Percentiles rank a stretch among this genome's conserved stretches.
phyloP scores from a whole-genome alignment of 805 yeast genomes.

The Candida vaughaniae region DNA sequence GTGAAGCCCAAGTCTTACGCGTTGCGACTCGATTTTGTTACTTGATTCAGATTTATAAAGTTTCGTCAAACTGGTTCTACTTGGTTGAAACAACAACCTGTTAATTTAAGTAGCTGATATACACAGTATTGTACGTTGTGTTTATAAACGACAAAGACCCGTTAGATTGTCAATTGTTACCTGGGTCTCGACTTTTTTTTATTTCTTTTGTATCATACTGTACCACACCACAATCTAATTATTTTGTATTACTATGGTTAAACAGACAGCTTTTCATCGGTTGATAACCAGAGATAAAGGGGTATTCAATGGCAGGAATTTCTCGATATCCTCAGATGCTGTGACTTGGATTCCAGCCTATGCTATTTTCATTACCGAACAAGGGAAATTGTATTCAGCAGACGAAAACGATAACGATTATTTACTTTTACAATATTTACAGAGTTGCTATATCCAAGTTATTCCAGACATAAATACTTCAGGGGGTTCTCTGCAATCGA shows the following conservation, averaged over 20 bases:
- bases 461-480: slow-evolving; percentile 22
- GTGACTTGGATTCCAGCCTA: slow-evolving; percentile 33
- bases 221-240: neutral
- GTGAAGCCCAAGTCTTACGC: no score
- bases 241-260: slow-evolving; percentile 15
- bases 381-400: slow-evolving; percentile 33
- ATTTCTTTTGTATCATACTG: no score
- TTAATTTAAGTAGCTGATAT: no score
- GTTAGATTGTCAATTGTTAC: no score
- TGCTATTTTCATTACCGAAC: slow-evolving; percentile 27
- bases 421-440: slow-evolving; percentile 33
- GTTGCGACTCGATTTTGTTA: no score
- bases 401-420: slow-evolving; percentile 30
- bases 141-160: no score
- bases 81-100: no score
- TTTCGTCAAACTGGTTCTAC: no score
- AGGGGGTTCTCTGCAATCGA: slow-evolving; percentile 2
- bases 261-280: slow-evolving; percentile 27
- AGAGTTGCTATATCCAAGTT: slow-evolving; percentile 40
- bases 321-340: slow-evolving; percentile 37
- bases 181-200: no score
- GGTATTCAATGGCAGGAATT: slow-evolving; percentile 28
- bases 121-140: no score
- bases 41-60: no score
- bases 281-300: slow-evolving; percentile 35